Base-by-base conservation (phyloP, 768 basidiomycete genomes). In the Russula sp. region DNA sequence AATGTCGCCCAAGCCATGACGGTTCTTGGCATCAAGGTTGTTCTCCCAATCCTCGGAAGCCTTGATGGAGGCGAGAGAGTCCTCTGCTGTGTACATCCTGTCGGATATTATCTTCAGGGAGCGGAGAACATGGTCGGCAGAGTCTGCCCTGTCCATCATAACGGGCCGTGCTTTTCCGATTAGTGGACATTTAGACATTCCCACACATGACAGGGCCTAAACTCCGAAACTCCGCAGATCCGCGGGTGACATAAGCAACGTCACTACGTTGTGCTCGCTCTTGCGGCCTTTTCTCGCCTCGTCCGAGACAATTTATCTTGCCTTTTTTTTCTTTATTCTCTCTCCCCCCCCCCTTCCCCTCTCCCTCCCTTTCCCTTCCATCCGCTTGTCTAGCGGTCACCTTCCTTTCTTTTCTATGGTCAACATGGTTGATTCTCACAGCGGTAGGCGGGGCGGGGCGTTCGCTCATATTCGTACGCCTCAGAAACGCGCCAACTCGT, bases 371-470 rank as follows among this genome's bases (percentile, higher is more conserved):
- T 32, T 48, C 44, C 62, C 22, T 67, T 48, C 55, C 59, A 30
- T 48, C 62, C 68, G 68, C 68, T 57, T 51, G 26, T 64, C 68
- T 5, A 58, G 62, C 66, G 68, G 52, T 32, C 68, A 67, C 68
- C 16, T 34, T 69, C 68, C 42, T 68, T 68, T 64, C n/a, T n/a
- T n/a, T 20, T 44, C 24, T 40, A 18, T 14, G 40, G 22, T 42
- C 34, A 48, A 22, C 26, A 52, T 62, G 61, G 8, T 62, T 7
- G 57, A 59, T 49, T 40, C 40, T 52, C 62, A n/a, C n/a, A n/a
- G 0, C 13, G 16, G 16, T 40, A 40, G 46, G 11, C 9, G 59
- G 10, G 68, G 66, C n/a, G 38, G 13, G 30, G 4, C 38, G 36
- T 57, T 66, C 20, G 30, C 26, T 14, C 68, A 53, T 49, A 34